Evolutionary conservation across 495 filamentous ascomycete species (phyloP).

Genomic region (Annulohypoxylon moriforme): DNA sequence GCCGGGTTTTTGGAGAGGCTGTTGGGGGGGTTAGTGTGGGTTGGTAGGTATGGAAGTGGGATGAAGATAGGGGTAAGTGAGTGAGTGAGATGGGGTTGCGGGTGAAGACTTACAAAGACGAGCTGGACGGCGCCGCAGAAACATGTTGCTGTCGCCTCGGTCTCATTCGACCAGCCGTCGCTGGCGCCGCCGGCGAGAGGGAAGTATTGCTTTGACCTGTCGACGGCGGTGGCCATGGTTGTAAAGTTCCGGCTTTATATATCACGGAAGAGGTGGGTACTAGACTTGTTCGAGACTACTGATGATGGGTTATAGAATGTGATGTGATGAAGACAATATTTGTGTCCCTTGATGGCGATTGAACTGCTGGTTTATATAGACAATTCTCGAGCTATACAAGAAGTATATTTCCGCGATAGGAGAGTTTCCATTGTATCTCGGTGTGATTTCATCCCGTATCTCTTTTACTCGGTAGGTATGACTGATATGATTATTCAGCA

Average conservation of each 20-base stretch:
- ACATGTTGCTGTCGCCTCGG: conserved; percentile 31
- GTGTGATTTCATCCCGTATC: not conserved
- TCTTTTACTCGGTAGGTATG: not conserved
- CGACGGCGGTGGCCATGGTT: conserved; percentile 1
- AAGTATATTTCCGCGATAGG: not conserved
- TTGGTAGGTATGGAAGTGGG: not conserved
- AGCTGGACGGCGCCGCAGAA: conserved; percentile 66
- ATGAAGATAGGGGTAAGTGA: not conserved
- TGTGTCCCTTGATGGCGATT: conserved; percentile 8
- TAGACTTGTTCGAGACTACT: not conserved
- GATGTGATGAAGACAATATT: not conserved
- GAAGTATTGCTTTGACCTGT: conserved; percentile 39
- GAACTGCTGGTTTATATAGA: conserved; percentile 18
- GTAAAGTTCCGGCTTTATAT: not conserved
- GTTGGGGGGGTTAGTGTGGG: not conserved
- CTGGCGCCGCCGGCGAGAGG: conserved; percentile 43
- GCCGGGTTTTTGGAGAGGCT: conserved; percentile 58
- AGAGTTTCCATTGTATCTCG: conserved; percentile 1
- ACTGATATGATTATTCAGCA: conserved; percentile 14
- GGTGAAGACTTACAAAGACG: conserved; percentile 55
- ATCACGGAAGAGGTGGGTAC: not conserved
- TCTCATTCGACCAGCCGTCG: conserved; percentile 51
- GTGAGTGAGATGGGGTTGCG: not conserved
- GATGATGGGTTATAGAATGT: not conserved
- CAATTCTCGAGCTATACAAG: not conserved